A percentile compares a stretch with the other conserved stretches of the same genome.
Evolutionary conservation across 345 rosid species (phyloP).

Genomic region (Carallia brachiata): DNA sequence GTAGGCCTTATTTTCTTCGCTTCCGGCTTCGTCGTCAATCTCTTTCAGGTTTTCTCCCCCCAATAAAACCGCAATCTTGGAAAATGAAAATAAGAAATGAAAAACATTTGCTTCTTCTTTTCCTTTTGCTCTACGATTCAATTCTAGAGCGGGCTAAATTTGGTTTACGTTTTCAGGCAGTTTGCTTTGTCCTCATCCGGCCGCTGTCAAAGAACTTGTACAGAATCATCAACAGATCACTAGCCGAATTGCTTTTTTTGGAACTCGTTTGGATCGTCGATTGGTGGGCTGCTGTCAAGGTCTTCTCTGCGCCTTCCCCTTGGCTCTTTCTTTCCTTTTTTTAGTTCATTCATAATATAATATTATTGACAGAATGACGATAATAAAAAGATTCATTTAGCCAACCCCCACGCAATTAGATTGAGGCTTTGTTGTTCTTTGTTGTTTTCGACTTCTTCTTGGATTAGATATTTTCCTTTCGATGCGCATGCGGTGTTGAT

Average conservation of each 20-base stretch:
- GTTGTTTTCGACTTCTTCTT: neutral
- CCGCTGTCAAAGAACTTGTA: slow-evolving; percentile 31
- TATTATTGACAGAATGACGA: neutral
- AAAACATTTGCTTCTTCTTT: neutral
- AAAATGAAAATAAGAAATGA: too few species aligned
- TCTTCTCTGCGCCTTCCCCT: neutral
- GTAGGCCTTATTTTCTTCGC: slow-evolving; percentile 29
- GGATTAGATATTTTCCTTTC: neutral
- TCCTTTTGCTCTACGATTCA: neutral
- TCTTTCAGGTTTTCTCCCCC: slow-evolving; percentile 18
- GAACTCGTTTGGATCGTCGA: slow-evolving; percentile 37
- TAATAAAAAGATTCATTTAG: neutral
- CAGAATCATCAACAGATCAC: slow-evolving; percentile 24
- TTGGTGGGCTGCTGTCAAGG: slow-evolving; percentile 39
- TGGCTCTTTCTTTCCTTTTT: neutral
- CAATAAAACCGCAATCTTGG: too few species aligned
- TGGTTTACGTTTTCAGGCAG: slow-evolving; percentile 15
- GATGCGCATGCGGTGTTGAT: too few species aligned
- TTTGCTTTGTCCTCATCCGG: slow-evolving; percentile 26
- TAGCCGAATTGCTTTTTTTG: slow-evolving; percentile 31
- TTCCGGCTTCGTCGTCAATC: slow-evolving; percentile 26
- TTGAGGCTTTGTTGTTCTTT: neutral
- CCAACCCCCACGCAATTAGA: neutral
- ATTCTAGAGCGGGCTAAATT: neutral
- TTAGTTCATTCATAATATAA: neutral